Evolutionary conservation across 2,329 filamentous ascomycete species (phyloP).

Genomic region (Exutisphaerella laricina): DNA sequence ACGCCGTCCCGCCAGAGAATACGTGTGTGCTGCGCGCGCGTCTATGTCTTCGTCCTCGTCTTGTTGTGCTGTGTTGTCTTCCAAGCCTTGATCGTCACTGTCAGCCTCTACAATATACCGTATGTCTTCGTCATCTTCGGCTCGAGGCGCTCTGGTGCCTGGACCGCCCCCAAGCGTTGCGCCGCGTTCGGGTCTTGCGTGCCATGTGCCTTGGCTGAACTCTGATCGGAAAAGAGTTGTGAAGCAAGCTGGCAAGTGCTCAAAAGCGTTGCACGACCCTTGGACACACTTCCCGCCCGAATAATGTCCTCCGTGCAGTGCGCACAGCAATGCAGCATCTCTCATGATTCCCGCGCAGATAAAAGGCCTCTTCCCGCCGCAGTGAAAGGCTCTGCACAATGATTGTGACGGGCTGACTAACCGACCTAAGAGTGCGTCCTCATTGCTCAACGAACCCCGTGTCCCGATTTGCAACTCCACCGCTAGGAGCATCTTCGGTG

Average conservation of each 20-base stretch:
- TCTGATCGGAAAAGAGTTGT: background rate
- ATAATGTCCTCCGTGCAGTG: background rate
- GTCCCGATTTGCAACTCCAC: no score
- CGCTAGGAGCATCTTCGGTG: background rate
- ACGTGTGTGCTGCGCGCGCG: background rate
- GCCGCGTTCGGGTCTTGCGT: background rate
- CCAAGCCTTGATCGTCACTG: no score
- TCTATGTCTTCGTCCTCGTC: background rate
- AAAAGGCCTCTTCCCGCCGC: background rate
- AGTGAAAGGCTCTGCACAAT: background rate
- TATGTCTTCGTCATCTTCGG: background rate
- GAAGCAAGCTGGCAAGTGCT: background rate
- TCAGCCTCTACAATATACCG: no score
- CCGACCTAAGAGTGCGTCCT: no score
- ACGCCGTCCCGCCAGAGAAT: no score
- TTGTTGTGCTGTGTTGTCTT: no score
- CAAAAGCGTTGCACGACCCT: background rate
- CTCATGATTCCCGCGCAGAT: background rate
- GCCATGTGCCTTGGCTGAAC: conserved; percentile 2
- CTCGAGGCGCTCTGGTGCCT: no score
- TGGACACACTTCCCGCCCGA: no score
- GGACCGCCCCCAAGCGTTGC: no score
- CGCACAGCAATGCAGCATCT: background rate
- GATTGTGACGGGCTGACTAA: background rate
- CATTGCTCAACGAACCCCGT: background rate